Percentiles rank a stretch among this genome's conserved stretches.
phyloP scores from a whole-genome alignment of 257 asterid genomes.

The Buddleja alternifolia region DNA sequence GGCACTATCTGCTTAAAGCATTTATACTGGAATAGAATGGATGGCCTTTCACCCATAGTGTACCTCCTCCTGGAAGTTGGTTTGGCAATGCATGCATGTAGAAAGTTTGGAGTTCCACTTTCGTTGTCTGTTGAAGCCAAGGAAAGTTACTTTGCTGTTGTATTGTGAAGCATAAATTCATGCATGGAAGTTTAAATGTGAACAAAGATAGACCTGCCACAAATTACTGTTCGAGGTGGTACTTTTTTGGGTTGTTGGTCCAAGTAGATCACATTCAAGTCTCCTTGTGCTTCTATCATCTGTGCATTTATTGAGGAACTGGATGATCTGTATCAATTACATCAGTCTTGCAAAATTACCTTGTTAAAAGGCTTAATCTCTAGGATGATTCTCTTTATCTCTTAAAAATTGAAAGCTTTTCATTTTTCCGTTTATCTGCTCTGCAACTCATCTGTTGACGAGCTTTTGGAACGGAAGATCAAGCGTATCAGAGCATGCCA shows the following conservation, averaged over 20 bases:
- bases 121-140: conserved; percentile 27
- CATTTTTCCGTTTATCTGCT: conserved; percentile 3
- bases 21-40: conserved; percentile 25
- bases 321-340: conserved; percentile 23
- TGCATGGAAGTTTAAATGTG: conserved; percentile 24
- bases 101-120: conserved; percentile 22
- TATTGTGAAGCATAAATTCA: conserved; percentile 11
- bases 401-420: conserved; percentile 23
- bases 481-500: conserved; percentile 14
- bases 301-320: conserved; percentile 25
- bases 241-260: conserved; percentile 14
- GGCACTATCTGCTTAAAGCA: too few relatives aligned
- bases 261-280: conserved; percentile 5
- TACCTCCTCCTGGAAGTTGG: conserved; percentile 31
- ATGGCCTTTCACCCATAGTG: conserved; percentile 18
- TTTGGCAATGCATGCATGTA: conserved; percentile 28
- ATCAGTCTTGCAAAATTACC: conserved; percentile 19
- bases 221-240: conserved; percentile 18
- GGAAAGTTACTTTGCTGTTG: conserved; percentile 19
- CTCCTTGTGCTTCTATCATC: conserved; percentile 18
- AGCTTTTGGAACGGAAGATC: conserved; percentile 11
- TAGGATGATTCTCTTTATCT: too few relatives aligned
- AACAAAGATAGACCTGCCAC: conserved; percentile 7
- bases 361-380: conserved; percentile 30
- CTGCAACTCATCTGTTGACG: conserved; percentile 15